A percentile compares a stretch with the other conserved stretches of the same genome.
These are phyloP conservation scores for Cyberlindnera subsufficiens DNA, from an alignment of 805 yeast species.

Conservation along the genomic window DNA sequence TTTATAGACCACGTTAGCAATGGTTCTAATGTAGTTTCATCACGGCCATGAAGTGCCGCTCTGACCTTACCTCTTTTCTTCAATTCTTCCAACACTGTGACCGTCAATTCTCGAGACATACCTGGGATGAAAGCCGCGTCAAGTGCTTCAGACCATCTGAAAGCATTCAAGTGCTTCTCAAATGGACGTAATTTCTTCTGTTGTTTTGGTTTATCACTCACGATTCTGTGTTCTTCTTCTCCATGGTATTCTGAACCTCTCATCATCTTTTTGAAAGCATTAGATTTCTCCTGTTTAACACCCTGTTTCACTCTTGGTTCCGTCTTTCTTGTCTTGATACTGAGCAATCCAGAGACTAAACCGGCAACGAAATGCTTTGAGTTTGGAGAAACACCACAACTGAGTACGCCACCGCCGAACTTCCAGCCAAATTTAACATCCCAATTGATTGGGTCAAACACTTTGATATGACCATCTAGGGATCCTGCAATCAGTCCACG, in stretches of 20 bases:
- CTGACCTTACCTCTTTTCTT: constrained; percentile 85
- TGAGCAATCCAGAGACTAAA: constrained; percentile 78
- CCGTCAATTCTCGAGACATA: constrained; percentile 69
- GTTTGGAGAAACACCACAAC: constrained; percentile 86
- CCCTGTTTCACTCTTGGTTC: constrained; percentile 13
- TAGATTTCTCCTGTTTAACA: constrained; percentile 41
- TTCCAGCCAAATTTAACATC: constrained; percentile 96
- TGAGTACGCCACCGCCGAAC: constrained; percentile 87
- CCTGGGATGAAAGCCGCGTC: constrained; percentile 82
- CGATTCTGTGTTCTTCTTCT: constrained; percentile 71
- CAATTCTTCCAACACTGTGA: constrained; percentile 81
- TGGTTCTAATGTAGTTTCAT: constrained; percentile 82
- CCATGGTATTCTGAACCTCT: constrained; percentile 90
- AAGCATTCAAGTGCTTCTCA: constrained; percentile 79
- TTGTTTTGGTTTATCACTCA: constrained; percentile 48
- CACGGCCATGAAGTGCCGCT: constrained; percentile 74
- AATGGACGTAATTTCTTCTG: constrained; percentile 70
- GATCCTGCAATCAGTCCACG: constrained; percentile 89
- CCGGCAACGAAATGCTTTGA: constrained; percentile 89
- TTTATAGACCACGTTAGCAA: constrained; percentile 77
- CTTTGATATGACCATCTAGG: constrained; percentile 94
- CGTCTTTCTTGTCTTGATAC: constrained; percentile 73
- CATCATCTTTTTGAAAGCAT: constrained; percentile 74
- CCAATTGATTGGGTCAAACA: constrained; percentile 77
- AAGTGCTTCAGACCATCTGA: constrained; percentile 89